Conservation (phyloP, 257 asterid species). For the Solanum medicagineum region DNA sequence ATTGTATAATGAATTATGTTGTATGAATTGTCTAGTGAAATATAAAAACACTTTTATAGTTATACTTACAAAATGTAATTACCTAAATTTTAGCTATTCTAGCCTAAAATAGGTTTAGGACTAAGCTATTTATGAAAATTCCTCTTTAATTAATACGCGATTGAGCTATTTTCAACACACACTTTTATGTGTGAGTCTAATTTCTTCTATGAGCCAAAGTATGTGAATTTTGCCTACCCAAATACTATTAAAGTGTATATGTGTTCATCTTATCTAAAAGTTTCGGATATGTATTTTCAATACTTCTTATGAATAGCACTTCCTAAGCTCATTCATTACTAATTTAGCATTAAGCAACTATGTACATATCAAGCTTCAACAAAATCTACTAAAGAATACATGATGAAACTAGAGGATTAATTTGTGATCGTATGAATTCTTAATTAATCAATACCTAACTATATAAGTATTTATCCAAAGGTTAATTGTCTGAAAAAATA, state of each 20-base stretch:
- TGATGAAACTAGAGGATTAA: neutral
- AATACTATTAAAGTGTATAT: neutral
- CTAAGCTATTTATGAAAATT: no score
- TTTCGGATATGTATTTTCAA: neutral
- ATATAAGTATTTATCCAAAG: neutral
- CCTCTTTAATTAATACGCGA: neutral
- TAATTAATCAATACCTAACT: neutral
- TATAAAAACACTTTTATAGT: no score
- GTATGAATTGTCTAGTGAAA: no score
- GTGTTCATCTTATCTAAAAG: neutral
- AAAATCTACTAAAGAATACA: neutral
- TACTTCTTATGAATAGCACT: neutral
- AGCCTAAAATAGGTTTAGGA: no score
- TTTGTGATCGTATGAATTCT: neutral
- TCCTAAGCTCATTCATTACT: neutral
- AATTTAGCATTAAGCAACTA: neutral
- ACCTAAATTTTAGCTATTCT: no score
- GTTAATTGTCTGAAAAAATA: neutral
- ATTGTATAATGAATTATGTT: no score
- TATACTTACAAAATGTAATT: no score
- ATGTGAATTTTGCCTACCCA: rapidly evolving
- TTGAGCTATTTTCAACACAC: neutral
- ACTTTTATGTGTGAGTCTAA: neutral
- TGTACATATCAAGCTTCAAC: neutral
- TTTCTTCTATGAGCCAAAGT: neutral